These are phyloP conservation scores for Actinomucor elegans DNA, from an alignment of 371 early-diverging fungal genomes.

Conservation along the genomic window DNA sequence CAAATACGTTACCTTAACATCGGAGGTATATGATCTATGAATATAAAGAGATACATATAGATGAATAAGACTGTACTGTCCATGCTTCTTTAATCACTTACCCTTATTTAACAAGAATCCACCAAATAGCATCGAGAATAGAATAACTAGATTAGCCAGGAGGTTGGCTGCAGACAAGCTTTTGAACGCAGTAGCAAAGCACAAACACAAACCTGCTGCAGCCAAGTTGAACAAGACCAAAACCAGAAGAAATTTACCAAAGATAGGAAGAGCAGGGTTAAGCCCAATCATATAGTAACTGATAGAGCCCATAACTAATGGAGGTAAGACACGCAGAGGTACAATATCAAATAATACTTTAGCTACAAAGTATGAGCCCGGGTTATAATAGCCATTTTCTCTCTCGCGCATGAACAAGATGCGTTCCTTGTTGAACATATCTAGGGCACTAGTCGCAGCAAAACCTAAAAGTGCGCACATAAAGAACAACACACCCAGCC, in stretches of 20 bases:
- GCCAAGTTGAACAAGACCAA: constrained; percentile 82
- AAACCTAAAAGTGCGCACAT: constrained; percentile 83
- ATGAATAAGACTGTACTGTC: not conserved
- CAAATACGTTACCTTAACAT: constrained; percentile 36
- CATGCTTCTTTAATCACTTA: constrained; percentile 10
- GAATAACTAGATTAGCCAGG: constrained; percentile 72
- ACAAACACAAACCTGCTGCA: constrained; percentile 77
- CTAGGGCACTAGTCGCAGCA: constrained; percentile 69
- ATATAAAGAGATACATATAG: not conserved
- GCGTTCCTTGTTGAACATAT: constrained; percentile 70
- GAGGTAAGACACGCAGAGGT: constrained; percentile 82
- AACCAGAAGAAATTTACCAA: constrained; percentile 79
- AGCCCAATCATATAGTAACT: constrained; percentile 86
- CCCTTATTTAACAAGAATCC: constrained; percentile 86
- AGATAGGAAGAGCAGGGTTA: constrained; percentile 54
- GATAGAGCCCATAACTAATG: constrained; percentile 80
- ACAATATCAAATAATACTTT: constrained; percentile 82
- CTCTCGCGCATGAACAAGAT: constrained; percentile 80
- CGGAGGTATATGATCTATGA: constrained; percentile 41
- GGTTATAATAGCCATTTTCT: constrained; percentile 80
- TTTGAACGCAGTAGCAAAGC: constrained; percentile 70
- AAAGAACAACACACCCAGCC: constrained; percentile 80
- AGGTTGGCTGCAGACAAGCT: constrained; percentile 78
- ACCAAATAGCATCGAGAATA: constrained; percentile 89
- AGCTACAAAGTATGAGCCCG: constrained; percentile 69